Conservation (phyloP, 495 filamentous ascomycete genomes). For the Cercophora samala region DNA sequence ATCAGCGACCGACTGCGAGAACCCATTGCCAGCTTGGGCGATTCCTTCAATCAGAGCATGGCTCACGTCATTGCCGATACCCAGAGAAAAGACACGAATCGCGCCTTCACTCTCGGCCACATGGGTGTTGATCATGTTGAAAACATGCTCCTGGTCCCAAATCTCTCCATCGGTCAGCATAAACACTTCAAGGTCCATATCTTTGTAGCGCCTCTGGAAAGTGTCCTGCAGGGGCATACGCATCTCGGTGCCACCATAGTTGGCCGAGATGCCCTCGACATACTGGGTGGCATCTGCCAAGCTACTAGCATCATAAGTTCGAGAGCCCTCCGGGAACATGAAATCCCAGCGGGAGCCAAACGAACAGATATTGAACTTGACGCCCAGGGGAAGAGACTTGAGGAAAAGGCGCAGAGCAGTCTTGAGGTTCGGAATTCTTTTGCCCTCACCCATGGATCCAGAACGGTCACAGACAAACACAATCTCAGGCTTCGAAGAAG, state of each 20-base stretch:
- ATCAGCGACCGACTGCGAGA: conserved; percentile 57
- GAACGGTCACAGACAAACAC: conserved; percentile 70
- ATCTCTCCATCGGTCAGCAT: conserved; percentile 71
- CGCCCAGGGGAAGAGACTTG: conserved; percentile 63
- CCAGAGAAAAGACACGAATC: conserved; percentile 63
- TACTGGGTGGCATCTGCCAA: conserved; percentile 51
- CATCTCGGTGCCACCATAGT: conserved; percentile 71
- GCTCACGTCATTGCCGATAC: conserved; percentile 59
- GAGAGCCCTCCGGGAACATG: conserved; percentile 55
- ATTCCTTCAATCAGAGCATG: conserved; percentile 66
- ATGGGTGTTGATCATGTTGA: conserved; percentile 52
- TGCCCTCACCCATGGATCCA: conserved; percentile 54
- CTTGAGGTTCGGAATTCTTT: conserved; percentile 53
- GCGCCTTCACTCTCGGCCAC: conserved; percentile 45
- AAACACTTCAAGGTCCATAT: conserved; percentile 61
- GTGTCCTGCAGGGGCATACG: conserved; percentile 49
- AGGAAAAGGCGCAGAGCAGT: conserved; percentile 64
- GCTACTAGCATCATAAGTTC: conserved; percentile 50
- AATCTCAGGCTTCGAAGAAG: conserved; percentile 55
- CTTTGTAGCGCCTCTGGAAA: conserved; percentile 48
- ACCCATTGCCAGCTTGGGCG: conserved; percentile 63
- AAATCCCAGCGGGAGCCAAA: conserved; percentile 56
- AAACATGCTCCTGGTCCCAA: conserved; percentile 54
- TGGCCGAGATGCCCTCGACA: conserved; percentile 46
- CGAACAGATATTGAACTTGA: conserved; percentile 72